These are phyloP conservation scores for Monilinia polystroma DNA, from an alignment of 2,329 filamentous ascomycete genomes.

Conservation along the genomic window DNA sequence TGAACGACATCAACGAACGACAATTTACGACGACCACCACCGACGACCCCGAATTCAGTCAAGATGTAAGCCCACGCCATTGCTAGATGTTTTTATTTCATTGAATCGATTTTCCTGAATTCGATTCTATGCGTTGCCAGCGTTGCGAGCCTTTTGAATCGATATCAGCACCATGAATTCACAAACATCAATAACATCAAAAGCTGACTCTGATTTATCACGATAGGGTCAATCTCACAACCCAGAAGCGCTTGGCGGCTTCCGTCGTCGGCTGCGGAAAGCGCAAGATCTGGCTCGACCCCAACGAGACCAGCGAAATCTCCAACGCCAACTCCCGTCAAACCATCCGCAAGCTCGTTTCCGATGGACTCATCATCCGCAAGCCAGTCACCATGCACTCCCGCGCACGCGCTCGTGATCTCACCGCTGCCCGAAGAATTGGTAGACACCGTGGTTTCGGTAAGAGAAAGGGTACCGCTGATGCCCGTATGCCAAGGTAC, in stretches of 20 bases:
- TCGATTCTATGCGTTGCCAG: neutral
- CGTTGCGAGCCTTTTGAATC: conserved; percentile 4
- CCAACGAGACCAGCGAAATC: conserved; percentile 99
- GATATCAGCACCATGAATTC: conserved; percentile 13
- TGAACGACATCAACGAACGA: conserved; percentile 32
- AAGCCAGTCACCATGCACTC: conserved; percentile 99
- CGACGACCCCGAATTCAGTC: conserved; percentile 38
- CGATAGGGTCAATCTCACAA: conserved; percentile 96
- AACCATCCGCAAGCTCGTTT: conserved; percentile 98
- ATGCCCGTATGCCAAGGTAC: conserved; percentile 98
- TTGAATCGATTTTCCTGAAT: conserved; percentile 21
- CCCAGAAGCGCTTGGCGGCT: conserved; percentile 99
- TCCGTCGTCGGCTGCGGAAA: conserved; percentile 98
- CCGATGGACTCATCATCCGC: conserved; percentile 99
- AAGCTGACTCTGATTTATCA: conserved; percentile 37
- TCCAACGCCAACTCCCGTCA: conserved; percentile 99
- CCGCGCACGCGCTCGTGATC: conserved; percentile 89
- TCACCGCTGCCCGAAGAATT: conserved; percentile 90
- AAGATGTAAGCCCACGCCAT: conserved; percentile 38
- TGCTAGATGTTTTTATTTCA: conserved; percentile 14
- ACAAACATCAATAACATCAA: conserved; percentile 23
- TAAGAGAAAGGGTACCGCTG: conserved; percentile 99
- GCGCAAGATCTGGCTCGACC: conserved; percentile 99
- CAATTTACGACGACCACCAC: conserved; percentile 38
- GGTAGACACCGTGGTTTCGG: conserved; percentile 98